A percentile compares a stretch with the other conserved stretches of the same genome.
These are phyloP conservation scores for Botrytis byssoidea DNA, from an alignment of 2,329 filamentous ascomycete species.

Conservation along the genomic window DNA sequence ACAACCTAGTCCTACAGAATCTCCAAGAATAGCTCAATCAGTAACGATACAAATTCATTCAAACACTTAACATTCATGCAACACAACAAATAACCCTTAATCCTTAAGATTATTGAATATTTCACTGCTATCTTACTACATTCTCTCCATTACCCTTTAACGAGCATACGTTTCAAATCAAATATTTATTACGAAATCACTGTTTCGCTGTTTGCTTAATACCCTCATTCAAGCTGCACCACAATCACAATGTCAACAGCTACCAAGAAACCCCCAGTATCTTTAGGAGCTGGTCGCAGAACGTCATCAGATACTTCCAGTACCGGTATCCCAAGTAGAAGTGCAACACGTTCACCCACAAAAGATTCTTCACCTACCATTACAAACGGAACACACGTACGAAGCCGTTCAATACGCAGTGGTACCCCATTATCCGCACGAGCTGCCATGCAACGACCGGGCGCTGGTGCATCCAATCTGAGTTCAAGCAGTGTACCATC, in stretches of 20 bases:
- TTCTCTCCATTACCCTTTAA: neutral
- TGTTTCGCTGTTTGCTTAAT: neutral
- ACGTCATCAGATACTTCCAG: constrained; percentile 35
- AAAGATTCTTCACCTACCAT: constrained; percentile 31
- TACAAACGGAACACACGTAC: constrained; percentile 43
- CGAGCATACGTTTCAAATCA: neutral
- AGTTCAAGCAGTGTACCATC: constrained; percentile 39
- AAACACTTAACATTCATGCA: constrained; percentile 3
- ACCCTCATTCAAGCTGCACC: constrained; percentile 1
- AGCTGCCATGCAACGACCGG: constrained; percentile 62
- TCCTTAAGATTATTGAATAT: neutral
- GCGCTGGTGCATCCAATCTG: constrained; percentile 38
- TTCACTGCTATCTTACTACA: neutral
- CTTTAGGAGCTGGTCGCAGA: constrained; percentile 30
- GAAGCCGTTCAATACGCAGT: constrained; percentile 64
- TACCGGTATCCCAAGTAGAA: constrained; percentile 19
- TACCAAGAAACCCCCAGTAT: constrained; percentile 43
- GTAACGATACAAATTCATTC: neutral
- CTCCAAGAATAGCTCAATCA: constrained; percentile 9
- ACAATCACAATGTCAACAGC: constrained; percentile 43
- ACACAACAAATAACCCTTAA: neutral
- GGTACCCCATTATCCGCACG: constrained; percentile 71
- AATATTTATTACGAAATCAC: constrained; percentile 8
- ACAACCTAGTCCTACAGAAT: neutral
- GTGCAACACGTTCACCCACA: constrained; percentile 33